Evolutionary conservation across 257 asterid species (phyloP).

Genomic region (Nicotiana paniculata): DNA sequence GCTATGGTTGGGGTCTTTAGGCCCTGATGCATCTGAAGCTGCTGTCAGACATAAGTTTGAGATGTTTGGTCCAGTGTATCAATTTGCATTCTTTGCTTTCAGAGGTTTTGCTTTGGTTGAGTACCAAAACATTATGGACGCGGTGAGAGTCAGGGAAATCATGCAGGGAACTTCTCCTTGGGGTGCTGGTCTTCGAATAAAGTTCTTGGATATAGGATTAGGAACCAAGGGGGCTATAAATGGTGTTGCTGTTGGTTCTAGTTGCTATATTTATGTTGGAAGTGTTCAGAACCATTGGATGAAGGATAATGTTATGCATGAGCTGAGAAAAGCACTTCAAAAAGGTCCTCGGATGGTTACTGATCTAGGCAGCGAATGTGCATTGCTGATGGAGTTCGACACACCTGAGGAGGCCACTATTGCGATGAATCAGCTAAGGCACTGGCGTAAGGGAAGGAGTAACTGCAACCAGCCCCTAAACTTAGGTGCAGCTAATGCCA

Average conservation of each 20-base stretch:
- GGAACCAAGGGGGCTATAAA: constrained; percentile 64
- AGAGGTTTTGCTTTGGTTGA: constrained; percentile 71
- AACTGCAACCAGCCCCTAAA: constrained; percentile 31
- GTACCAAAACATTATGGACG: constrained; percentile 69
- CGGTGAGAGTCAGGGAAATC: constrained; percentile 75
- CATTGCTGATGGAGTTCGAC: constrained; percentile 70
- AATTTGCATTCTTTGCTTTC: constrained; percentile 42
- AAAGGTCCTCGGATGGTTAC: constrained; percentile 67
- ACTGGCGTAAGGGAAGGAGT: constrained; percentile 57
- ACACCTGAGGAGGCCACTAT: constrained; percentile 84
- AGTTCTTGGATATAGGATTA: constrained; percentile 68
- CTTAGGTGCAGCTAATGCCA: constrained; percentile 32
- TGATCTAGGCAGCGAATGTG: constrained; percentile 73
- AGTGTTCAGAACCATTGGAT: constrained; percentile 65
- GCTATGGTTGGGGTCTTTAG: constrained; percentile 76
- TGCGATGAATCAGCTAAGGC: constrained; percentile 59
- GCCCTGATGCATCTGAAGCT: constrained; percentile 76
- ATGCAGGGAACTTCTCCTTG: constrained; percentile 75
- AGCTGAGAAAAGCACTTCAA: constrained; percentile 55
- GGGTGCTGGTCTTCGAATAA: constrained; percentile 65
- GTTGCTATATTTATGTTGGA: constrained; percentile 75
- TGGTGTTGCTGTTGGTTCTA: constrained; percentile 63
- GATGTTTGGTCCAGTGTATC: constrained; percentile 66
- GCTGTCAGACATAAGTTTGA: constrained; percentile 66
- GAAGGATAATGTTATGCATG: constrained; percentile 76